Evolutionary conservation across 2,329 filamentous ascomycete species (phyloP).

Genomic region (Clonostachys byssicola): DNA sequence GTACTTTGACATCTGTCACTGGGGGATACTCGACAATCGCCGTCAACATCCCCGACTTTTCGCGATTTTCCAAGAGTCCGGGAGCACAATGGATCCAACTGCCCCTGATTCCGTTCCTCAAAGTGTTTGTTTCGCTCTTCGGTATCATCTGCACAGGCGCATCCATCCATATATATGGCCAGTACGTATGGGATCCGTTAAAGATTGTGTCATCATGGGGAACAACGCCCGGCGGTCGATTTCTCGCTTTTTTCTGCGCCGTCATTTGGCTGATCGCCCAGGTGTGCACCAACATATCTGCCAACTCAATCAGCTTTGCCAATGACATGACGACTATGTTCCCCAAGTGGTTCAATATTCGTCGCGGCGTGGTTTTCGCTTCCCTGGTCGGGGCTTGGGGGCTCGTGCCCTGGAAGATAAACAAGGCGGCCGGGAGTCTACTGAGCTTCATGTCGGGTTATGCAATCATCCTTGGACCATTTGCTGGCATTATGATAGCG

Average conservation of each 20-base stretch:
- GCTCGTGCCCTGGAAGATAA: slow-evolving; percentile 26
- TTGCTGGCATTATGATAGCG: slow-evolving; percentile 30
- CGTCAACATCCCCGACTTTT: background rate
- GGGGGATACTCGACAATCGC: background rate
- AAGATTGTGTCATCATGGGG: slow-evolving; percentile 38
- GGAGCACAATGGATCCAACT: background rate
- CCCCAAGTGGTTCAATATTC: slow-evolving; percentile 22
- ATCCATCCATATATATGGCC: slow-evolving; percentile 36
- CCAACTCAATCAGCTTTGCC: slow-evolving; percentile 18
- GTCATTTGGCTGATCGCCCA: slow-evolving; percentile 31
- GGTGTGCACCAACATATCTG: slow-evolving; percentile 18
- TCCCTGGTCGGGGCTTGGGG: slow-evolving; percentile 24
- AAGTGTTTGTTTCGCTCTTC: slow-evolving; percentile 37
- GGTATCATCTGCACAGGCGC: slow-evolving; percentile 43
- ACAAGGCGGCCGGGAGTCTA: slow-evolving; percentile 18
- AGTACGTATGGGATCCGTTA: slow-evolving; percentile 43
- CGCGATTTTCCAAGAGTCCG: background rate
- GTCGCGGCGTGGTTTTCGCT: slow-evolving; percentile 19
- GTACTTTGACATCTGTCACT: background rate
- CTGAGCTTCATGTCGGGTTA: slow-evolving; percentile 23
- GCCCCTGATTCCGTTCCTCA: slow-evolving; percentile 34
- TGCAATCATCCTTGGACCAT: slow-evolving; percentile 29
- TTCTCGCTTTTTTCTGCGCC: slow-evolving; percentile 21
- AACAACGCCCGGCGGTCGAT: slow-evolving; percentile 16
- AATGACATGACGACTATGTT: slow-evolving; percentile 21